Evolutionary conservation across 1,284 basidiomycete species (phyloP), one percentile per base, ranked within the genome.

Genomic region (Porodaedalea pini): DNA sequence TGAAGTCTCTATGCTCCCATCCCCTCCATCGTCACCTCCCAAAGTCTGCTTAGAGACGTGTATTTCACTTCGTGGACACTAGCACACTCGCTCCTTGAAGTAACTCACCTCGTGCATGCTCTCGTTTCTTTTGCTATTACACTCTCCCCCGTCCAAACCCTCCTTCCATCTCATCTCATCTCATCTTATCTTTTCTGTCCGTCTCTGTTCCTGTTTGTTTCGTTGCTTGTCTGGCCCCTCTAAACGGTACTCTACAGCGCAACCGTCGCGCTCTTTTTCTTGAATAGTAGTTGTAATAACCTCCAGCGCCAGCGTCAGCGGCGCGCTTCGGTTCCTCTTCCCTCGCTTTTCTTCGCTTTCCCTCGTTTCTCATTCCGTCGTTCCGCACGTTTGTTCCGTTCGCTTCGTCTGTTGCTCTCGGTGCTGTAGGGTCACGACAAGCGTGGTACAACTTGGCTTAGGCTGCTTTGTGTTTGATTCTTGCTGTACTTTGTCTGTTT

Each of bases 111-210:
- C n/a, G n/a, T n/a, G n/a, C n/a, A n/a, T n/a, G n/a, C n/a, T n/a
- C n/a, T n/a, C n/a, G n/a, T 50, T 51, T 19, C 32, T 51, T 32
- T 51, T 11, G 7, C 10, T 51, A 29, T 44, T 54, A 19, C 15
- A 11, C 52, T 44, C 40, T 29, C 15, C 17, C 2, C 32, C 1
- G 25, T 17, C 21, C 6, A 15, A 8, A n/a, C 37, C 27, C 3
- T 37, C 39, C 29, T 17, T 36, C 52, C 41, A 19, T 27, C 27
- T 41, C 6, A 15, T 21, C 41, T 31, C 40, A 13, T 27, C 52
- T 31, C 31, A 6, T 25, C 19, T 29, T 44, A 31, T 19, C 40
- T 44, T 23, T 25, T 29, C 37, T 32, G 1, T 21, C 19, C 13
- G 8, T 19, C 37, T 41, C n/a, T 19, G n/a, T 23, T 10, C 41